Percentiles rank a stretch among this genome's conserved stretches.
Conservation (phyloP, 306 rosid genomes). For the Acacia melanoxylon region DNA sequence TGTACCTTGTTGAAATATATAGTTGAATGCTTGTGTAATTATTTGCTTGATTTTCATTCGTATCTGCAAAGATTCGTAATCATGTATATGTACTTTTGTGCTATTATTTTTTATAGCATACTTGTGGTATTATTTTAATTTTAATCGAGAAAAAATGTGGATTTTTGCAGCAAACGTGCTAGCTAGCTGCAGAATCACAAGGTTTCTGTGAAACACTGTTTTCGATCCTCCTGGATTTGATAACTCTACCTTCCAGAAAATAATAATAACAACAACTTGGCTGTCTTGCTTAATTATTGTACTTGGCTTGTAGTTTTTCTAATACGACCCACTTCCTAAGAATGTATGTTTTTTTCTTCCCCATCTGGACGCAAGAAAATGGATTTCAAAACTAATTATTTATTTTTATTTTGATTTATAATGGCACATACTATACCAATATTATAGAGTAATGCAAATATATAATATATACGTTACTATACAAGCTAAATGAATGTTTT, state of each 20-base stretch:
- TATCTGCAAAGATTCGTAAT: not conserved
- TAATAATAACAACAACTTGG: not conserved
- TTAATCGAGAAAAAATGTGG: not conserved
- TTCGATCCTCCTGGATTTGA: not conserved
- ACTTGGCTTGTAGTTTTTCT: not conserved
- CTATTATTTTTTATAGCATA: not conserved
- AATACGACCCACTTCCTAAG: not conserved
- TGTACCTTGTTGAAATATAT: not conserved
- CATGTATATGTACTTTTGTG: too few species aligned
- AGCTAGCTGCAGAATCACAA: not conserved
- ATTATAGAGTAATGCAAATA: not conserved
- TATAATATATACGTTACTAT: not conserved
- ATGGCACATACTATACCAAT: not conserved
- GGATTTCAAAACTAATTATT: not conserved
- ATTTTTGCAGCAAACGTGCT: not conserved
- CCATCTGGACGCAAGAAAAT: not conserved
- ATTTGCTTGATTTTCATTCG: not conserved
- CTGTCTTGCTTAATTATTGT: not conserved
- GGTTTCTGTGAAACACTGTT: not conserved
- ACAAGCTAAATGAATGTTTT: not conserved
- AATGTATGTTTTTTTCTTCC: not conserved
- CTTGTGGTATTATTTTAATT: not conserved
- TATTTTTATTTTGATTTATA: not conserved
- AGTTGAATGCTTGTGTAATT: not conserved
- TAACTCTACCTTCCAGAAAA: not conserved